Base-by-base conservation (phyloP, 108 stramenopile species). In the Fragilaria crotonensis region DNA sequence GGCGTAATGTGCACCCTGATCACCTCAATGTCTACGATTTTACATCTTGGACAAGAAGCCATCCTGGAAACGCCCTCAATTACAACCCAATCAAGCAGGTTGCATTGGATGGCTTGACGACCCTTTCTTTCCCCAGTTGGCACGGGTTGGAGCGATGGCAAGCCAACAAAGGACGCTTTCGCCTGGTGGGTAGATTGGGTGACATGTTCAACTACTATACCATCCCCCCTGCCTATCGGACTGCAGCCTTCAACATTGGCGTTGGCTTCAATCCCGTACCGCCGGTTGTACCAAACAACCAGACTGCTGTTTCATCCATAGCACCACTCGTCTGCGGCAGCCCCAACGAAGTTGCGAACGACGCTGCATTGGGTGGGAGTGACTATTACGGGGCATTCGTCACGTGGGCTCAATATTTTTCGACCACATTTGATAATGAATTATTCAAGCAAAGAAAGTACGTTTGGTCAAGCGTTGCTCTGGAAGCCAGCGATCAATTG, bases 1-100 rank as follows among this genome's bases (percentile, higher is more conserved):
- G 62, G 62, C 46, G 48, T 0, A 52, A 84, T 54, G 77, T 80
- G 5, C 79, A 84, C 53, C 75, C 60, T 27, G 63, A 76, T 23
- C 59, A 71, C 30, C 57, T 59, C 33, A 71, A 78, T 51, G 73
- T 84, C 22, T 84, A 72, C 36, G 80, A 81, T 41, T 69, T 76
- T 29, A 75, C 70, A 19, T 63, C 50, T 17, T 81, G 76, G 76
- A 60, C 22, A 2, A 46, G 45, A 21, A 63, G 52, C 26, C 59
- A 52, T 68, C 75, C 27, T 63, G 79, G 79, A 70, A 55, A 32
- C 52, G n/a, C n/a, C n/a, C n/a, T n/a, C n/a, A n/a, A n/a, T n/a
- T 25, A 62, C 27, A 55, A 63, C 17, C 4, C 71, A 2, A 68
- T 56, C 18, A 50, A 60, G 19, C 64, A 67, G 41, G 45, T 74